phyloP scores from a whole-genome alignment of 768 basidiomycete genomes.

The Guyanaporus albipodus region DNA sequence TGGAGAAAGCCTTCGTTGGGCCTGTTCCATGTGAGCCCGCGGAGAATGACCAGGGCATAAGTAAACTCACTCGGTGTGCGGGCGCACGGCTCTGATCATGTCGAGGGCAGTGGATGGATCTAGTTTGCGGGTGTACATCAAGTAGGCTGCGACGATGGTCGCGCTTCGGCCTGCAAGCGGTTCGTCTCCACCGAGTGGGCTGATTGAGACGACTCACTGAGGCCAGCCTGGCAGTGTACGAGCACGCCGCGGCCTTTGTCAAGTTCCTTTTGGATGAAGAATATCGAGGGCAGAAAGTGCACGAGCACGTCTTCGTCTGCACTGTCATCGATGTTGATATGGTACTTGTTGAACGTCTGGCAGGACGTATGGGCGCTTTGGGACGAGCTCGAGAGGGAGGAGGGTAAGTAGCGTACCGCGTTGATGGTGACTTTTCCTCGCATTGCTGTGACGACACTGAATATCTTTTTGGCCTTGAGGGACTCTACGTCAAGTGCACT shows the following conservation, averaged over 20 bases:
- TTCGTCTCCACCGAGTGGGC: background rate
- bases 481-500: conserved; percentile 61
- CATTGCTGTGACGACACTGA: conserved; percentile 70
- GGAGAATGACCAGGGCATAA: background rate
- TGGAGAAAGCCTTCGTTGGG: conserved; percentile 82
- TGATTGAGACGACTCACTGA: conserved; percentile 53
- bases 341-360: conserved; percentile 76
- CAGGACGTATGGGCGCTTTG: background rate
- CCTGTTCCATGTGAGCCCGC: conserved; percentile 38
- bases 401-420: conserved; percentile 42
- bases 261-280: conserved; percentile 78
- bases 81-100: conserved; percentile 62
- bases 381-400: background rate
- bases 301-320: conserved; percentile 73
- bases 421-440: conserved; percentile 61
- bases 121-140: conserved; percentile 69
- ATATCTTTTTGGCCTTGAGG: conserved; percentile 70
- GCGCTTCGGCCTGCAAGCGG: conserved; percentile 65
- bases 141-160: conserved; percentile 81
- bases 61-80: conserved; percentile 62
- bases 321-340: conserved; percentile 75
- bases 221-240: conserved; percentile 88
- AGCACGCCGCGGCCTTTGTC: conserved; percentile 73
- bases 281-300: conserved; percentile 74
- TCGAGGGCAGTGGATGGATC: conserved; percentile 62